Evolutionary conservation across 495 filamentous ascomycete species (phyloP), one percentile per base, ranked within the genome.

Genomic region (Platismatia glauca): DNA sequence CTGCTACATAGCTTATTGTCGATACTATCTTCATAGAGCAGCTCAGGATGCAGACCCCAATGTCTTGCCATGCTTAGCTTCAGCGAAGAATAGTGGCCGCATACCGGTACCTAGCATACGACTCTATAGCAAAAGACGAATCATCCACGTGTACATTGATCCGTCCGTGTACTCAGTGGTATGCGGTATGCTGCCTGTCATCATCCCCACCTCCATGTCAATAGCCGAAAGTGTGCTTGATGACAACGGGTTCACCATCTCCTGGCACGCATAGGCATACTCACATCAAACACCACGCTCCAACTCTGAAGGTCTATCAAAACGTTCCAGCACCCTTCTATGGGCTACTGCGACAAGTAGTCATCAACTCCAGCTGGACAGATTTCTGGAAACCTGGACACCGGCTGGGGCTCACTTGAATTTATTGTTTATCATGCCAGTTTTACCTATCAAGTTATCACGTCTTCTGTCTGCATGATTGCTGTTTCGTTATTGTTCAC

Each of bases 1-100:
- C 80, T 81, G 77, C 80, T 82, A 81, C 78, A 80, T 83, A 84
- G 82, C 82, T 80, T 83, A 77, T 77, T 83, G 77, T 84, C 79
- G 81, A 82, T 82, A 83, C 78, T 67, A 79, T 77, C 74, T 82
- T 84, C 76, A 82, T 84, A 84, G 79, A 81, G 74, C 81, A 80
- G 76, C 78, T 73, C 77, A 78, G 75, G 76, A 78, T 74, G 70
- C 78, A 80, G 76, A 75, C 67, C 68, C 70, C 52, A 48, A 43
- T 44, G 52, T 71, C 72, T 68, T 68, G 70, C 74, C 74, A 72
- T 73, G 59, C 64, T 64, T 46, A 55, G 64, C 64, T 46, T 63
- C 55, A 60, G 64, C 64, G 24, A 63, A 59, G 60, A 63, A 64
- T 63, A 60, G 58, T 41, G 44, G 44, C 56, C 75, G 75, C 72